Evolutionary conservation across 495 filamentous ascomycete species (phyloP).

Genomic region (Penicillium paxilli): DNA sequence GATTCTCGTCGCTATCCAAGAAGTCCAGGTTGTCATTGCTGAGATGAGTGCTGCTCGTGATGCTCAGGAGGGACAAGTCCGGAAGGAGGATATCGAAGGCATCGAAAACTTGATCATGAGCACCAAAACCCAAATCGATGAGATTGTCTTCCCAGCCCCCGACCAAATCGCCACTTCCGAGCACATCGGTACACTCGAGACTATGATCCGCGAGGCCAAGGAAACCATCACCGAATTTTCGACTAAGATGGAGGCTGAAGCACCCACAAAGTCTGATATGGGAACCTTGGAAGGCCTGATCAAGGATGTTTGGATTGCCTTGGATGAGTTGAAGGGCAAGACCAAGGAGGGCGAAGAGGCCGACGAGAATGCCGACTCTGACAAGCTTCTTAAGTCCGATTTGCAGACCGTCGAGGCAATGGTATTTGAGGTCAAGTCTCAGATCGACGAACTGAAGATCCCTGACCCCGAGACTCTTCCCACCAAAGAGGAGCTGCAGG

Average conservation of each 20-base stretch:
- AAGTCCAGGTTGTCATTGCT: slow-evolving; percentile 58
- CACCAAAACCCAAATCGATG: slow-evolving; percentile 80
- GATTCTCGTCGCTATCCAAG: slow-evolving; percentile 56
- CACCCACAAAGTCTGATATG: slow-evolving; percentile 76
- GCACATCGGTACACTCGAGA: slow-evolving; percentile 72
- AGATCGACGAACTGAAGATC: slow-evolving; percentile 68
- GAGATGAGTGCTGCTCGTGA: slow-evolving; percentile 39
- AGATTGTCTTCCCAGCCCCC: slow-evolving; percentile 62
- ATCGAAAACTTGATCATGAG: slow-evolving; percentile 85
- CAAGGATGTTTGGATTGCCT: slow-evolving; percentile 67
- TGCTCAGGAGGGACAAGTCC: slow-evolving; percentile 43
- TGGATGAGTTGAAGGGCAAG: slow-evolving; percentile 76
- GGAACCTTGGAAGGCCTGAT: slow-evolving; percentile 71
- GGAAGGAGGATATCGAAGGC: slow-evolving; percentile 77
- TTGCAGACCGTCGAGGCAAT: slow-evolving; percentile 75
- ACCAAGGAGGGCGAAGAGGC: slow-evolving; percentile 45
- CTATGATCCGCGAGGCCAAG: slow-evolving; percentile 67
- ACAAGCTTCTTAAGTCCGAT: slow-evolving; percentile 74
- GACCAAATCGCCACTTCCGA: slow-evolving; percentile 67
- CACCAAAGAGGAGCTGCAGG: slow-evolving; percentile 60
- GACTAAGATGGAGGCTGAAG: slow-evolving; percentile 56
- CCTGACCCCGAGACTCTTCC: slow-evolving; percentile 64
- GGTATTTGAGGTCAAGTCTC: slow-evolving; percentile 75
- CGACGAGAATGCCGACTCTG: slow-evolving; percentile 58
- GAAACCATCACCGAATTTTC: slow-evolving; percentile 63